phyloP scores from a whole-genome alignment of 768 basidiomycete species.

The Pilatotrama ljubarskyi region DNA sequence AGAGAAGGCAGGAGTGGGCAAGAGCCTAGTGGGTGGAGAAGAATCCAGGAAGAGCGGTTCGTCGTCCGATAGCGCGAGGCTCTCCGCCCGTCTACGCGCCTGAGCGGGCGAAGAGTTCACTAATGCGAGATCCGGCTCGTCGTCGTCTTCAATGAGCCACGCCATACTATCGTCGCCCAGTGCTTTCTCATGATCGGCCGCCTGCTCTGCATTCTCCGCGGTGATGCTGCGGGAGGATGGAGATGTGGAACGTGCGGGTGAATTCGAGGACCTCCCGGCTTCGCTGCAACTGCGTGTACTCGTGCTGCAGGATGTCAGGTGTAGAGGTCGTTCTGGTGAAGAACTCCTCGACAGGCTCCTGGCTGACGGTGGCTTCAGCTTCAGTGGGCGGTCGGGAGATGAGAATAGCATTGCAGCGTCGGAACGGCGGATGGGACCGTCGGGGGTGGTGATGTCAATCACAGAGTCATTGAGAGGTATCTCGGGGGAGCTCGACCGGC shows the following conservation, averaged over 20 bases:
- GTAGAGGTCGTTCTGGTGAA: slow-evolving; percentile 16
- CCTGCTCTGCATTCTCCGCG: slow-evolving; percentile 4
- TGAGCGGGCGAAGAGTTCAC: neutral
- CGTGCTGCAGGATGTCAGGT: slow-evolving; percentile 4
- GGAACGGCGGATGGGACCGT: slow-evolving; percentile 18
- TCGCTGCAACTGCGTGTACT: slow-evolving; percentile 4
- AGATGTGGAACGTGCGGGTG: slow-evolving; percentile 15
- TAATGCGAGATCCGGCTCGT: slow-evolving; percentile 47
- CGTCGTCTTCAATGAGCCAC: slow-evolving; percentile 70
- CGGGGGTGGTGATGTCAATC: slow-evolving; percentile 36
- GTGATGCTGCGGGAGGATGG: slow-evolving; percentile 19
- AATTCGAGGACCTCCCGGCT: slow-evolving; percentile 2
- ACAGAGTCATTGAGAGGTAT: slow-evolving; percentile 25
- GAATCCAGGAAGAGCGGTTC: slow-evolving; percentile 14
- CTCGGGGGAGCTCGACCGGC: slow-evolving; percentile 29
- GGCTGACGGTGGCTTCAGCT: neutral
- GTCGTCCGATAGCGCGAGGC: slow-evolving; percentile 7
- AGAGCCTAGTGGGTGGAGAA: neutral
- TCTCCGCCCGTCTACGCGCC: neutral
- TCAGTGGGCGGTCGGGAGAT: slow-evolving; percentile 12
- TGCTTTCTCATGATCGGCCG: neutral
- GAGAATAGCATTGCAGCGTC: slow-evolving; percentile 5
- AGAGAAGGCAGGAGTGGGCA: neutral
- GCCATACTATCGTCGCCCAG: slow-evolving; percentile 50
- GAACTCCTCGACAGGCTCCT: slow-evolving; percentile 1